Evolutionary conservation across 2,329 filamentous ascomycete species (phyloP), one percentile per base, ranked within the genome.

Genomic region (Fusarium miscanthi): DNA sequence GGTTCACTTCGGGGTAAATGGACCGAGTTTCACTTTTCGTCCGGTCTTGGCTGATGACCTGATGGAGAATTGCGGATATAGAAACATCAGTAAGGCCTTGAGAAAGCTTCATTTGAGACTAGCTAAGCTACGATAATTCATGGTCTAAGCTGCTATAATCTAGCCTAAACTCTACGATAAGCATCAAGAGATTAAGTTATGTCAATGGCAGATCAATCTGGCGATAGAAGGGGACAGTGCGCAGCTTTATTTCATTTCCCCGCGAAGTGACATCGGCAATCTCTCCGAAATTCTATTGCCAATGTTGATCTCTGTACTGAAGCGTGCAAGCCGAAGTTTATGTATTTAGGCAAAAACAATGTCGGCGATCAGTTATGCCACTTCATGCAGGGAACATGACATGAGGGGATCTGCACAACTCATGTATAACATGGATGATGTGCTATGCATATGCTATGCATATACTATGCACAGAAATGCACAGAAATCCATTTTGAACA

Each of bases 331-430:
- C 52, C 46, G 45, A 52, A 66, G 43, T 46, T 43, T 60, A 66
- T 59, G 25, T 66, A 14, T 60, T 66, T 66, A 66, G 63, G 52
- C 63, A 66, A 66, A 66, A 57, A 56, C 48, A 16, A 60, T 30
- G 40, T 60, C 49, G 48, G 58, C 30, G 37, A 60, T 51, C 45
- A 35, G 33, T 64, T 46, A 61, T 30, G 31, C 58, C 31, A 31
- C 33, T 38, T n/a, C 33, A 64, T 63, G 62, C 62, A 65, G 60
- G 60, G 60, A 16, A 16, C 37, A 41, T 37, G 25, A 21, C 19
- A 62, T 62, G 60, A 57, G 16, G 38, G 7, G 58, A 52, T 61
- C 54, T 58, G 54, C 41, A 58, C 41, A 58, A 35, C 5, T 31
- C 37, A 59, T 53, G 45, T 60, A 53, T 53, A 53, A 53, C 49